Percentiles rank a stretch among this genome's conserved stretches.
phyloP scores from a whole-genome alignment of 768 basidiomycete species.

The Russula abietina region DNA sequence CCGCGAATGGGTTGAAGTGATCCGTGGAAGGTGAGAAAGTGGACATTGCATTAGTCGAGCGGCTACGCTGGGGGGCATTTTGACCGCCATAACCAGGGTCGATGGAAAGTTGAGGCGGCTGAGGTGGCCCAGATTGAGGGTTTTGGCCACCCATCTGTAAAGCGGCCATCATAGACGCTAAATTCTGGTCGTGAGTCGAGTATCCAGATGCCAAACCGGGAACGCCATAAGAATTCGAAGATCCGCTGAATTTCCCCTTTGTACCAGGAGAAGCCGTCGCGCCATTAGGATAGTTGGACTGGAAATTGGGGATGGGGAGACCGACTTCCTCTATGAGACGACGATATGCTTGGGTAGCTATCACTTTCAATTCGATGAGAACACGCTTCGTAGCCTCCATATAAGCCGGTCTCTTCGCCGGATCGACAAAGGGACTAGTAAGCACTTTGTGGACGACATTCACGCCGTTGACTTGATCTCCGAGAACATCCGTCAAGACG shows the following conservation, averaged over 20 bases:
- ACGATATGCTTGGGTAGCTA: constrained; percentile 91
- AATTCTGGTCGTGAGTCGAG: constrained; percentile 74
- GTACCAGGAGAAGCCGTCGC: constrained; percentile 50
- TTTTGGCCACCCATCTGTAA: constrained; percentile 88
- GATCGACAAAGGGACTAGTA: constrained; percentile 79
- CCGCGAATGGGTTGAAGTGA: constrained; percentile 53
- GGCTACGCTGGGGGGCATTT: constrained; percentile 23
- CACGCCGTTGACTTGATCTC: constrained; percentile 94
- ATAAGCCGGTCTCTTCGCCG: constrained; percentile 57
- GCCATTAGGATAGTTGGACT: constrained; percentile 65
- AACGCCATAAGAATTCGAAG: constrained; percentile 55
- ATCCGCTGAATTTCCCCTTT: constrained; percentile 48
- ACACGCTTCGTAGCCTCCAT: constrained; percentile 88
- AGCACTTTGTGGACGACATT: constrained; percentile 90
- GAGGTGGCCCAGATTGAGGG: constrained; percentile 70
- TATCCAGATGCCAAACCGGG: constrained; percentile 76
- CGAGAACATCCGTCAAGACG: constrained; percentile 87
- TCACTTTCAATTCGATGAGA: constrained; percentile 84
- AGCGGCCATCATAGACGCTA: constrained; percentile 91
- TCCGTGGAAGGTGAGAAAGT: constrained; percentile 49
- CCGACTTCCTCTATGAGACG: constrained; percentile 93
- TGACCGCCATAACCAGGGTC: constrained; percentile 54
- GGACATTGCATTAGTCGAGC: constrained; percentile 36
- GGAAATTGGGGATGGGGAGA: constrained; percentile 81
- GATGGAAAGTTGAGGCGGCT: constrained; percentile 65